A percentile compares a stretch with the other conserved stretches of the same genome.
These are phyloP conservation scores for Botrytis cinerea DNA, from an alignment of 2,329 filamentous ascomycete genomes.

Conservation along the genomic window DNA sequence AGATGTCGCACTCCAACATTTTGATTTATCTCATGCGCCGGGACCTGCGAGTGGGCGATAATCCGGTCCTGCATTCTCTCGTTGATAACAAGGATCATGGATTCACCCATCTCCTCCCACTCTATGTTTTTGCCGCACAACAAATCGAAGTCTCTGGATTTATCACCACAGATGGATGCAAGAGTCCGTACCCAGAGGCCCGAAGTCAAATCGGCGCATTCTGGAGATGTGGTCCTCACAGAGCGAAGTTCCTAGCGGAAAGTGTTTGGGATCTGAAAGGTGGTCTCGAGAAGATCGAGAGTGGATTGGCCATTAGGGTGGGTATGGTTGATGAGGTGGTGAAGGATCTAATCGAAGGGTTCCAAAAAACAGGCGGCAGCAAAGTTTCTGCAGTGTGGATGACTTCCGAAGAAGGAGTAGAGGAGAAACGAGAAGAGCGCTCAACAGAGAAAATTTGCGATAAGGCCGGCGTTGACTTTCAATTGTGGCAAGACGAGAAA, in stretches of 20 bases:
- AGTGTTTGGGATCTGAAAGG: conserved; percentile 72
- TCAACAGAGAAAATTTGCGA: conserved; percentile 56
- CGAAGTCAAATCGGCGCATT: conserved; percentile 65
- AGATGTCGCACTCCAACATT: conserved; percentile 50
- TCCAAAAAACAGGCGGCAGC: conserved; percentile 42
- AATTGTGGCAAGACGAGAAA: conserved; percentile 72
- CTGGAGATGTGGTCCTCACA: conserved; percentile 73
- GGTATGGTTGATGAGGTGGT: conserved; percentile 63
- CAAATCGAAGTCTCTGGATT: conserved; percentile 78
- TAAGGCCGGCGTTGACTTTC: conserved; percentile 58
- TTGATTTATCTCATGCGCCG: conserved; percentile 72
- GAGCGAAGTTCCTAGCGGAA: conserved; percentile 71
- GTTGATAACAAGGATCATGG: conserved; percentile 52
- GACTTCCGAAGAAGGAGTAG: conserved; percentile 67
- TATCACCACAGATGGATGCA: conserved; percentile 47
- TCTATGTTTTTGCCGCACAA: conserved; percentile 68
- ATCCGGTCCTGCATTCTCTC: conserved; percentile 67
- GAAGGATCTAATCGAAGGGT: conserved; percentile 54
- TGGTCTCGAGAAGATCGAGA: conserved; percentile 58
- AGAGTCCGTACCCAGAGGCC: conserved; percentile 69
- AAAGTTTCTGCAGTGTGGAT: conserved; percentile 71
- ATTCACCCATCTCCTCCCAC: conserved; percentile 69
- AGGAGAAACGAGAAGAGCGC: conserved; percentile 67
- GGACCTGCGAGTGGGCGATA: conserved; percentile 73
- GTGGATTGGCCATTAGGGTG: conserved; percentile 63